Conservation (phyloP, 306 rosid species). For the Sesbania bispinosa region DNA sequence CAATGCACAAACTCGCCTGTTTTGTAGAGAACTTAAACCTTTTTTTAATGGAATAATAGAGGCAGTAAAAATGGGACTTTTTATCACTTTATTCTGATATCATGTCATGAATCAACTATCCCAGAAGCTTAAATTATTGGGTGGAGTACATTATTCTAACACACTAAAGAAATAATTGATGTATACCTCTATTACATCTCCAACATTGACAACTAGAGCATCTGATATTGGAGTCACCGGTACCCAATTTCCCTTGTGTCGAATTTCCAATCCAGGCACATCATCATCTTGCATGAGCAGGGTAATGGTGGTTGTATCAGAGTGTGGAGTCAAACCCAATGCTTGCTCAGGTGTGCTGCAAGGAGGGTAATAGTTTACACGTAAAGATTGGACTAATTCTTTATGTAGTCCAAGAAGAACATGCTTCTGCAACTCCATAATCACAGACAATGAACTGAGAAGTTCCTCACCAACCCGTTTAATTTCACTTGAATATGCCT, state of each 20-base stretch:
- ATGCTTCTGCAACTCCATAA: conserved; percentile 37
- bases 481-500: conserved; percentile 37
- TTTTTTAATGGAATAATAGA: too few relatives aligned
- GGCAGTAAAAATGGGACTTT: too few relatives aligned
- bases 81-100: too few relatives aligned
- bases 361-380: conserved; percentile 43
- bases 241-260: conserved; percentile 42
- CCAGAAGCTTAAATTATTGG: too few relatives aligned
- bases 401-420: conserved; percentile 34
- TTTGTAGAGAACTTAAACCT: too few relatives aligned
- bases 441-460: conserved; percentile 25
- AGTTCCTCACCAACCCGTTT: conserved; percentile 31
- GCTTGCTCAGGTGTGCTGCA: conserved; percentile 43
- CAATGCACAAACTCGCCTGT: too few relatives aligned
- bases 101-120: too few relatives aligned
- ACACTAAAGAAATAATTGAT: background rate
- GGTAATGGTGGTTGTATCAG: conserved; percentile 44
- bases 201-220: conserved; percentile 42
- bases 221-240: conserved; percentile 29
- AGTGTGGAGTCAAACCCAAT: conserved; percentile 43
- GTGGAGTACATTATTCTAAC: too few relatives aligned
- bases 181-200: conserved; percentile 37
- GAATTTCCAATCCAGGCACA: conserved; percentile 36
- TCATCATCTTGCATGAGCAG: conserved; percentile 43
- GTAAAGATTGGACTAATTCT: conserved; percentile 19